A percentile compares a stretch with the other conserved stretches of the same genome.
phyloP scores from a whole-genome alignment of 1,284 basidiomycete species.

The Ceratobasidium sp. region DNA sequence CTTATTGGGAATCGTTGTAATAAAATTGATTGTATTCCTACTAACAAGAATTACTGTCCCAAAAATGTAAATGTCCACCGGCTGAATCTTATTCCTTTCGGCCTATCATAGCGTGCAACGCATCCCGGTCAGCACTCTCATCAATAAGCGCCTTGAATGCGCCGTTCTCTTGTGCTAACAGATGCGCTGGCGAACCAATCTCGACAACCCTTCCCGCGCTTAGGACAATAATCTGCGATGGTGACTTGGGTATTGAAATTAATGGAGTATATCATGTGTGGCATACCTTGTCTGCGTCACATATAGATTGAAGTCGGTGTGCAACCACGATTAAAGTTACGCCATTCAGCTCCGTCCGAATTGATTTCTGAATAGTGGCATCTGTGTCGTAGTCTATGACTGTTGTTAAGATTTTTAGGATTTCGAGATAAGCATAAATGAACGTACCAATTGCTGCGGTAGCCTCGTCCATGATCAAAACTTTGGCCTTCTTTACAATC shows the following conservation, averaged over 20 bases:
- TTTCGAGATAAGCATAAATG: neutral
- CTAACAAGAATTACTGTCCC: too few species aligned
- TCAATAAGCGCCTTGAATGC: constrained; percentile 59
- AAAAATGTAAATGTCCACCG: too few species aligned
- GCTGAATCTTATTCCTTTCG: too few species aligned
- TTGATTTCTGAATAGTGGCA: constrained; percentile 49
- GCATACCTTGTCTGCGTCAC: constrained; percentile 55
- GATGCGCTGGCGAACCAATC: constrained; percentile 57
- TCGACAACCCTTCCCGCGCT: constrained; percentile 54
- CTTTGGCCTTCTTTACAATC: constrained; percentile 41
- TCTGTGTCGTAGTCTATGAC: constrained; percentile 51
- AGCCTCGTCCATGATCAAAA: constrained; percentile 48
- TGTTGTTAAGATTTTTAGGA: neutral
- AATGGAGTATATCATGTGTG: neutral
- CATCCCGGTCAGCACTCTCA: constrained; percentile 58
- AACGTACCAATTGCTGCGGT: constrained; percentile 48
- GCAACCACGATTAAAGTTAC: constrained; percentile 58
- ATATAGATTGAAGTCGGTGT: constrained; percentile 58
- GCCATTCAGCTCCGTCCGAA: constrained; percentile 52
- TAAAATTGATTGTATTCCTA: too few species aligned
- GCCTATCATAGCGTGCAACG: constrained; percentile 52
- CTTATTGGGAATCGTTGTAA: too few species aligned
- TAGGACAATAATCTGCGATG: constrained; percentile 49
- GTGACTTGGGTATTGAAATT: neutral
- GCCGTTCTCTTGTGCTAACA: constrained; percentile 57